phyloP scores from a whole-genome alignment of 176 grass and related monocot genomes.

The Poa pratensis region DNA sequence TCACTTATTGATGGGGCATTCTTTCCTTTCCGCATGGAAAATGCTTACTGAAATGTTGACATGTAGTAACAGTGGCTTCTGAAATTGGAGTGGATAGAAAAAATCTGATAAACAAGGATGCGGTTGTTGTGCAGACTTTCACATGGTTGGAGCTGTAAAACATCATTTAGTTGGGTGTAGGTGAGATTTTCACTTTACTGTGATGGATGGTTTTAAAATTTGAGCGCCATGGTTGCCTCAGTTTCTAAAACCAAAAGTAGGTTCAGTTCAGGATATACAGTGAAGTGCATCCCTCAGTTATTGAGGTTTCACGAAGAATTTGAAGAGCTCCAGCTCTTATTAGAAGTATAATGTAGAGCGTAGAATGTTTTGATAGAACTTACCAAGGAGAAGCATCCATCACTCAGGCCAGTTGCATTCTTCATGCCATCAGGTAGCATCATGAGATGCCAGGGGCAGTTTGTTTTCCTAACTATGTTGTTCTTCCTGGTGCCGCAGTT shows the following conservation, averaged over 20 bases:
- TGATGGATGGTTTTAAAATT: not conserved
- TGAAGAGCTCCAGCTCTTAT: not conserved
- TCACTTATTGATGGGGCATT: conserved; percentile 1
- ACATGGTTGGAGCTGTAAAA: not conserved
- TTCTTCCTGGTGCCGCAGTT: not conserved
- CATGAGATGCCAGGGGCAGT: conserved; percentile 1
- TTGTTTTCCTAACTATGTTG: not conserved
- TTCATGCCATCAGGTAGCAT: conserved; percentile 19
- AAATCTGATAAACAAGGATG: not conserved
- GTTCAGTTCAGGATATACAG: not conserved
- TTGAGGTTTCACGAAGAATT: not conserved
- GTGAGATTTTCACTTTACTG: not conserved
- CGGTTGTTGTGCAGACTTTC: not conserved
- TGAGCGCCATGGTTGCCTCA: not conserved
- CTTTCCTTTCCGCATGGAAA: not conserved
- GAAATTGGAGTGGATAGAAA: not conserved
- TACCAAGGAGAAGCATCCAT: not conserved
- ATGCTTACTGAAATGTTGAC: not conserved
- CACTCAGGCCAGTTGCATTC: not conserved
- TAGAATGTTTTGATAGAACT: not conserved
- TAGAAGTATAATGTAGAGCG: no score
- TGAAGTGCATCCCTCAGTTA: conserved; percentile 14
- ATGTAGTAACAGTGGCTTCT: not conserved
- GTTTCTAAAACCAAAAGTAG: conserved; percentile 9
- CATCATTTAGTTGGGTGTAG: conserved; percentile 2